Percentiles rank a stretch among this genome's conserved stretches.
Evolutionary conservation across 2,329 filamentous ascomycete species (phyloP).

Genomic region (Fusarium albidum): DNA sequence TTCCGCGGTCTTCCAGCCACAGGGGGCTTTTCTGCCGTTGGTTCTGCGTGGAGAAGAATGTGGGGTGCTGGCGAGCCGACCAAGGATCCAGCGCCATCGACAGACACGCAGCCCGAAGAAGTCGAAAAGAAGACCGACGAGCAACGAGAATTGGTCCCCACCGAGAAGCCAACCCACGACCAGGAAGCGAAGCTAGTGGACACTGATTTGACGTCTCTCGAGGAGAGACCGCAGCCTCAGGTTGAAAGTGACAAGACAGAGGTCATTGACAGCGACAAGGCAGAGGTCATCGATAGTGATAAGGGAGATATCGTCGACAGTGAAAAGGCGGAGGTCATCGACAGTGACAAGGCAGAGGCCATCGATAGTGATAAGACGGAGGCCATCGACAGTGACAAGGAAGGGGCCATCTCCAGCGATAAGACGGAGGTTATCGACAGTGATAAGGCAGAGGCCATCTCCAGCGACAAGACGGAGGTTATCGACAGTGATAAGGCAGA

Average conservation of each 20-base stretch:
- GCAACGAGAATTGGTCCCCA: neutral
- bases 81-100: neutral
- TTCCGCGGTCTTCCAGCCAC: slow-evolving; percentile 29
- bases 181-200: neutral
- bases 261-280: slow-evolving; percentile 10
- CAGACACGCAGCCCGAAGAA: neutral
- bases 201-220: neutral
- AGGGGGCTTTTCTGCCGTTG: slow-evolving; percentile 22
- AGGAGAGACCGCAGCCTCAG: slow-evolving; percentile 4
- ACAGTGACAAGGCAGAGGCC: no score
- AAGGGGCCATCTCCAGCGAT: no score
- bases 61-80: slow-evolving; percentile 30
- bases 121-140: neutral
- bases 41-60: slow-evolving; percentile 30
- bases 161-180: neutral
- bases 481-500: no score
- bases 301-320: slow-evolving; percentile 2
- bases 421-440: no score
- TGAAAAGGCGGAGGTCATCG: slow-evolving; percentile 10
- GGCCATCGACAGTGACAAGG: no score
- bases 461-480: no score
- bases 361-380: no score
- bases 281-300: slow-evolving; percentile 2
- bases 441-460: no score
- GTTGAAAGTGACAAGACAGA: slow-evolving; percentile 9